Percentiles rank a stretch among this genome's conserved stretches.
Conservation (phyloP, 208 protist species). For the Balamuthia mandrillaris region DNA sequence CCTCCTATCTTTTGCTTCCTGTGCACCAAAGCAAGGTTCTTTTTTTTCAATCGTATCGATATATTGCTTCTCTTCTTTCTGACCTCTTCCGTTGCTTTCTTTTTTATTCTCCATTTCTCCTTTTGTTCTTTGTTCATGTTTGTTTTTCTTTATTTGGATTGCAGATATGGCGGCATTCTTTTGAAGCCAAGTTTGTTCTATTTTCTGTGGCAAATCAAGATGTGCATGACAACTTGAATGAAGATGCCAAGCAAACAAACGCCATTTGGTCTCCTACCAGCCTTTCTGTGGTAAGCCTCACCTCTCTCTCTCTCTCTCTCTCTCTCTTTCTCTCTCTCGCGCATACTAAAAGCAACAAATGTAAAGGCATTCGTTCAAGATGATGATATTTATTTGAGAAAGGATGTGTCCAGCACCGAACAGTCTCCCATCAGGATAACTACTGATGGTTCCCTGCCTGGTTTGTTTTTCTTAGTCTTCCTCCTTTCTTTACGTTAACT, state of each 20-base stretch:
- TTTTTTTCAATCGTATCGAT: background rate
- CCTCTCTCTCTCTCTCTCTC: background rate
- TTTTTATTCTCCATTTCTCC: background rate
- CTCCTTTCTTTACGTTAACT: background rate
- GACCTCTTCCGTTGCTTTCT: background rate
- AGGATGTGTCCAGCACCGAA: background rate
- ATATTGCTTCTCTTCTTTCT: too few species aligned
- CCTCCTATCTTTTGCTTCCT: background rate
- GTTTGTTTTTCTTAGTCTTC: background rate
- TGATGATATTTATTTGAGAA: background rate
- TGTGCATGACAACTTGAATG: background rate
- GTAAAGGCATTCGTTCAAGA: slow-evolving; percentile 2
- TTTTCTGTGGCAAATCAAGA: background rate
- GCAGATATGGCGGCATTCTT: background rate
- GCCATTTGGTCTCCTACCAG: background rate
- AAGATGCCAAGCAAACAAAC: background rate
- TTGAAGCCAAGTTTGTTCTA: background rate
- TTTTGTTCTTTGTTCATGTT: too few species aligned
- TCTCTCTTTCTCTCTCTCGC: background rate
- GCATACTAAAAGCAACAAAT: too few species aligned
- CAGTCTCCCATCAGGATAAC: background rate
- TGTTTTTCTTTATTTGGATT: too few species aligned
- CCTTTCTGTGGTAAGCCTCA: background rate
- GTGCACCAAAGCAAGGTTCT: background rate
- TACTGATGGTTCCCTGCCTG: background rate